Evolutionary conservation across 2,329 filamentous ascomycete genomes (phyloP).

Genomic region (Claviceps maximensis): DNA sequence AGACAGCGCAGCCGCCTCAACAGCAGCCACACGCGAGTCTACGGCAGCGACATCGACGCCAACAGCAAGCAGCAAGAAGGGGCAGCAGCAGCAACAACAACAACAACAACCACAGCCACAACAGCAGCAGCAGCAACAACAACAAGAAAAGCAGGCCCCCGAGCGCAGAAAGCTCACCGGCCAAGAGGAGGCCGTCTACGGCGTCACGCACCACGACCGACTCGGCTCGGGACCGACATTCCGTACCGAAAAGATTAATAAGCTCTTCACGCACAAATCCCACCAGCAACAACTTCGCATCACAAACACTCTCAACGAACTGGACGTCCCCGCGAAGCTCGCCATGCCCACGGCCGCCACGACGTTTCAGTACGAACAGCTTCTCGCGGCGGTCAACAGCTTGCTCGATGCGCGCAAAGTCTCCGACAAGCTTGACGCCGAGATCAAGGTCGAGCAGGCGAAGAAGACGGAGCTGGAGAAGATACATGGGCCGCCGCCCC

Average conservation of each 20-base stretch:
- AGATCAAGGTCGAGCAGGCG: slow-evolving; percentile 48
- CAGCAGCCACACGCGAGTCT: slow-evolving; percentile 22
- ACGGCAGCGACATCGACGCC: slow-evolving; percentile 20
- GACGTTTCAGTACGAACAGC: slow-evolving; percentile 55
- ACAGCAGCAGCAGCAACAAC: neutral
- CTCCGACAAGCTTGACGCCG: slow-evolving; percentile 61
- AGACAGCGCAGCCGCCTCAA: slow-evolving; percentile 39
- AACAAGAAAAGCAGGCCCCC: slow-evolving; percentile 22
- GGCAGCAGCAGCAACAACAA: slow-evolving; percentile 12
- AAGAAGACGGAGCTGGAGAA: slow-evolving; percentile 42
- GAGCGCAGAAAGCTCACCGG: slow-evolving; percentile 59
- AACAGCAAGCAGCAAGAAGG: slow-evolving; percentile 37
- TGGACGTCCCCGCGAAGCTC: slow-evolving; percentile 57
- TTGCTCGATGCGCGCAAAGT: slow-evolving; percentile 64
- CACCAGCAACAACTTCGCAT: slow-evolving; percentile 66
- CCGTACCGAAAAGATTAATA: slow-evolving; percentile 70
- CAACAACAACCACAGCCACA: neutral
- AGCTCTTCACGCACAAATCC: slow-evolving; percentile 64
- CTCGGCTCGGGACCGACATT: slow-evolving; percentile 79
- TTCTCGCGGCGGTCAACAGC: slow-evolving; percentile 53
- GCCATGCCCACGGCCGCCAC: slow-evolving; percentile 63
- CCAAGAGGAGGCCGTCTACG: slow-evolving; percentile 67
- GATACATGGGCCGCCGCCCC: slow-evolving; percentile 9
- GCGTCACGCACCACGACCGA: slow-evolving; percentile 74
- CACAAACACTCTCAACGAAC: slow-evolving; percentile 54